These are phyloP conservation scores for Wickerhamiella nectarea DNA, from an alignment of 805 yeast genomes.

Conservation along the genomic window DNA sequence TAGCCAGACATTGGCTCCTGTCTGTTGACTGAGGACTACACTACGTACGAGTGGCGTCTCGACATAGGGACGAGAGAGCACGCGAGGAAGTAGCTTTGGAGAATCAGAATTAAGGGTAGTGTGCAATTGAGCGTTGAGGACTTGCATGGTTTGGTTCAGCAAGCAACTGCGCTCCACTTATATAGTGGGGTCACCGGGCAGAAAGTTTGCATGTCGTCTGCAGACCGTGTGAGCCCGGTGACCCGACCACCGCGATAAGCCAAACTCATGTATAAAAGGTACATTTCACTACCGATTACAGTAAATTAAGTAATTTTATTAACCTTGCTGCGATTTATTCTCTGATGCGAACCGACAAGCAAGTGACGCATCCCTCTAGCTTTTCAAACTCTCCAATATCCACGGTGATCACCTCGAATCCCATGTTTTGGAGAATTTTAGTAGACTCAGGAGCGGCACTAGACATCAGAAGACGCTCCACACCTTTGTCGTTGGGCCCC, in stretches of 20 bases:
- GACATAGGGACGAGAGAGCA: conserved; percentile 12
- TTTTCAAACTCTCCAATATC: conserved; percentile 8
- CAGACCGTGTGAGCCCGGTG: not conserved
- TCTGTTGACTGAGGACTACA: conserved; percentile 53
- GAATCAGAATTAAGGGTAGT: not conserved
- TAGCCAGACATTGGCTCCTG: conserved; percentile 55
- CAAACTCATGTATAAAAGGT: not conserved
- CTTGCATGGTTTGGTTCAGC: not conserved
- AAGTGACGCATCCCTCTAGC: conserved; percentile 8
- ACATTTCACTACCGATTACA: not conserved
- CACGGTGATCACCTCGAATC: conserved; percentile 2
- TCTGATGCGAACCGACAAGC: conserved; percentile 5
- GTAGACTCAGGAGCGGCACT: conserved; percentile 4
- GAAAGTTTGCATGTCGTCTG: not conserved
- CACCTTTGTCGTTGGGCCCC: conserved; percentile 3
- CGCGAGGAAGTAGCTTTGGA: not conserved
- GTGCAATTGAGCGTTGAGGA: not conserved
- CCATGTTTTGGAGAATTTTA: not conserved
- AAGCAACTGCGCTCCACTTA: not conserved
- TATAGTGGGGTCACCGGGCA: not conserved
- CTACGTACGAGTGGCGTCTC: conserved; percentile 74
- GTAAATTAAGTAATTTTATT: not conserved
- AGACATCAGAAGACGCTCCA: conserved; percentile 7
- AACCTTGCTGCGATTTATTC: not conserved
- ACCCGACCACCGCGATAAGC: not conserved